phyloP scores from a whole-genome alignment of 768 basidiomycete species.

The Tulasnella sp. region DNA sequence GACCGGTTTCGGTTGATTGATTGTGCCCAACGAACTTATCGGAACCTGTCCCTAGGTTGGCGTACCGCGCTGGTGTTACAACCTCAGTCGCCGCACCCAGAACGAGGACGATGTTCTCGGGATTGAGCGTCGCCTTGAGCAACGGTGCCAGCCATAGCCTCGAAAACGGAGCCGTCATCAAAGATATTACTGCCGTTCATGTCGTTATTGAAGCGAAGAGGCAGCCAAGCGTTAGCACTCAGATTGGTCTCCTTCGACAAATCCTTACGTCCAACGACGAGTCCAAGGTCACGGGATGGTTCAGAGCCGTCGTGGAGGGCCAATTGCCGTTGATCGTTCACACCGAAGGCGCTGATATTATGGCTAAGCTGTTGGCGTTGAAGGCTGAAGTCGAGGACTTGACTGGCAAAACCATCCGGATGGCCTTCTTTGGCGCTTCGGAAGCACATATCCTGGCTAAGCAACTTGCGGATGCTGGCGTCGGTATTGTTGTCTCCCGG shows the following conservation, averaged over 20 bases:
- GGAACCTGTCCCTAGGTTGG: slow-evolving; percentile 42
- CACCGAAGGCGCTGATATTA: slow-evolving; percentile 59
- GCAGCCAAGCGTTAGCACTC: slow-evolving; percentile 62
- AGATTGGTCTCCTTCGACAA: slow-evolving; percentile 63
- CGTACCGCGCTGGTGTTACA: slow-evolving; percentile 69
- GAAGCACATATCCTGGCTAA: slow-evolving; percentile 69
- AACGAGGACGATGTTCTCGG: slow-evolving; percentile 49
- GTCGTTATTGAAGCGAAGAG: slow-evolving; percentile 40
- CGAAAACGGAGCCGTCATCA: slow-evolving; percentile 51
- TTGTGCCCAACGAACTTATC: slow-evolving; percentile 10
- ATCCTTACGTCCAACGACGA: slow-evolving; percentile 41
- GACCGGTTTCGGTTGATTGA: slow-evolving; percentile 24
- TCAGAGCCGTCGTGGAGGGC: slow-evolving; percentile 43
- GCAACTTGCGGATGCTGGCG: slow-evolving; percentile 50
- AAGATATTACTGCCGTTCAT: slow-evolving; percentile 59
- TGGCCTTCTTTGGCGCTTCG: slow-evolving; percentile 50
- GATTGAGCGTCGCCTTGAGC: slow-evolving; percentile 55
- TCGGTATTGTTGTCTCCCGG: slow-evolving; percentile 65
- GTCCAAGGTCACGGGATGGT: slow-evolving; percentile 36
- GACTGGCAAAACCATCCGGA: slow-evolving; percentile 36
- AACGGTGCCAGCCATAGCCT: slow-evolving; percentile 53
- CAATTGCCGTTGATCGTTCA: slow-evolving; percentile 52
- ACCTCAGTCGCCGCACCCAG: slow-evolving; percentile 56
- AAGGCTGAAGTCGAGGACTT: slow-evolving; percentile 53
- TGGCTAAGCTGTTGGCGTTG: slow-evolving; percentile 54